Evolutionary conservation across 305 asterid genomes (phyloP).

Genomic region (Fraxinus nigra): DNA sequence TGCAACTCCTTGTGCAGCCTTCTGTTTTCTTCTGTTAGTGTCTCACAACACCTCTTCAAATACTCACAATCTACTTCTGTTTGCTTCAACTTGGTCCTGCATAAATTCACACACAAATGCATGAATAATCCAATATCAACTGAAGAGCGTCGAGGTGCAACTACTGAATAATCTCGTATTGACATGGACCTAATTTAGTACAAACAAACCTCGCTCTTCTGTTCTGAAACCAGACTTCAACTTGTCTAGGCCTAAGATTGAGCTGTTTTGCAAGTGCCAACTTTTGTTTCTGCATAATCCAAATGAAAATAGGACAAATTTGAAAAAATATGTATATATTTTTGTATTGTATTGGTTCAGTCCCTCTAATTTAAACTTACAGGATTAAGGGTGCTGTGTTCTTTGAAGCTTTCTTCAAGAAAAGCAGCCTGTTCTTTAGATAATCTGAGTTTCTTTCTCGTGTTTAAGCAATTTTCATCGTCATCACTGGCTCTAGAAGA

Average conservation of each 20-base stretch:
- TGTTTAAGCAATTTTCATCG: conserved; percentile 56
- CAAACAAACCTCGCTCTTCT: conserved; percentile 71
- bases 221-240: conserved; percentile 95
- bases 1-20: conserved; percentile 72
- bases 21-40: conserved; percentile 66
- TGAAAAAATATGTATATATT: not conserved
- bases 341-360: not conserved
- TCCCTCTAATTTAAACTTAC: conserved; percentile 29
- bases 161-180: not conserved
- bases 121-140: not conserved
- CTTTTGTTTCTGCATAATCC: conserved; percentile 57
- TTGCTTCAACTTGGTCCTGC: conserved; percentile 85
- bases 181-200: not conserved
- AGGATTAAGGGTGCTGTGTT: conserved; percentile 78
- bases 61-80: conserved; percentile 90
- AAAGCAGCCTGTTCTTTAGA: conserved; percentile 82
- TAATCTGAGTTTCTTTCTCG: conserved; percentile 64
- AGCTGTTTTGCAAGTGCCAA: conserved; percentile 79
- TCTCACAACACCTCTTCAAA: conserved; percentile 71
- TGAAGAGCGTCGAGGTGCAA: not conserved
- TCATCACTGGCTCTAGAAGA: conserved; percentile 64
- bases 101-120: not conserved
- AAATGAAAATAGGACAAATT: not conserved
- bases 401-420: conserved; percentile 83
- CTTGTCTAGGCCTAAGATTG: conserved; percentile 78